Conservation (phyloP, 768 basidiomycete genomes). For the Paxillus rubicundulus region DNA sequence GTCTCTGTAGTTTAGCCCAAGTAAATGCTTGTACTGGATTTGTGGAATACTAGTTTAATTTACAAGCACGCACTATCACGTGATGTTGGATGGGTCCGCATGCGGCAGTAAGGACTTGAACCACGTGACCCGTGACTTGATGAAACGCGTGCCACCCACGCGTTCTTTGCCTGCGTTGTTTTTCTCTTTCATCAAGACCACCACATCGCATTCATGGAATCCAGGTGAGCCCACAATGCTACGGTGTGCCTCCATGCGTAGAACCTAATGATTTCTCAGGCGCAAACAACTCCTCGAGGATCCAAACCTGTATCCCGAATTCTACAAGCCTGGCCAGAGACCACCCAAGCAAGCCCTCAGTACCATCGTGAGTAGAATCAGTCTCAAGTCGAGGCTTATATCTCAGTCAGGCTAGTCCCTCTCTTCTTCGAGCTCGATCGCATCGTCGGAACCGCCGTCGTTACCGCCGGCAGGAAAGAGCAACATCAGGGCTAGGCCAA, state of each 20-base stretch:
- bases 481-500: conserved; percentile 6
- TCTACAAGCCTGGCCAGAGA: conserved; percentile 23
- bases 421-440: conserved; percentile 19
- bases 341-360: conserved; percentile 6
- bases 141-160: conserved; percentile 23
- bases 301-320: conserved; percentile 29
- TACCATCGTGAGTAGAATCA: conserved; percentile 20
- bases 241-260: no score
- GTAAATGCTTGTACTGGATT: no score
- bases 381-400: neutral
- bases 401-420: conserved; percentile 17
- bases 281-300: conserved; percentile 27
- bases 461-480: conserved; percentile 5
- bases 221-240: conserved; percentile 15
- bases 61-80: no score
- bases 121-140: neutral
- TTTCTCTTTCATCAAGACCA: conserved; percentile 4
- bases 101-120: no score
- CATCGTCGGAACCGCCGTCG: conserved; percentile 20
- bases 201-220: conserved; percentile 23
- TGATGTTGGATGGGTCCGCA: no score
- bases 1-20: no score
- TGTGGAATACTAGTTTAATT: no score
- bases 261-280: conserved; percentile 8
- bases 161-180: neutral